phyloP scores from a whole-genome alignment of 768 basidiomycete genomes.

The Macrolepiota fuliginosa region DNA sequence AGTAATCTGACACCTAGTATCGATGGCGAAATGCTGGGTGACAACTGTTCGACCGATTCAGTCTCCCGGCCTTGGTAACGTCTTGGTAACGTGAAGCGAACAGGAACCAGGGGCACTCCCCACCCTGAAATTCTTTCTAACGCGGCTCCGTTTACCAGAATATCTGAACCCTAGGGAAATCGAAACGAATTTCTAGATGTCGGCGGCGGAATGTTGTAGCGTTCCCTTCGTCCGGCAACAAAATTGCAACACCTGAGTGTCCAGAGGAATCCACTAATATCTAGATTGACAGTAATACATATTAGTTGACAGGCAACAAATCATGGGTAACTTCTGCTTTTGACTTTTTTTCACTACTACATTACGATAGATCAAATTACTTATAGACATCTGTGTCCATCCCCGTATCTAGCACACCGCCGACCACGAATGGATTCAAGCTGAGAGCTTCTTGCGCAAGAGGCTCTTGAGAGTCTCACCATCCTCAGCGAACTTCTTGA shows the following conservation, averaged over 20 bases:
- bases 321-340: neutral
- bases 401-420: neutral
- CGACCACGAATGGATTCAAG: conserved; percentile 25
- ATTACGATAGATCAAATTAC: neutral
- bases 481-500: conserved; percentile 97
- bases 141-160: neutral
- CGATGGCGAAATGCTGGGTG: too few species aligned
- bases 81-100: neutral
- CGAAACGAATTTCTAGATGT: neutral
- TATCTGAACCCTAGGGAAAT: neutral
- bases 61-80: too few species aligned
- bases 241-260: neutral
- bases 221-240: neutral
- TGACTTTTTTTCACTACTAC: neutral
- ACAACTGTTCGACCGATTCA: too few species aligned
- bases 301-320: neutral
- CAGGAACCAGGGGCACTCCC: neutral
- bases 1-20: neutral
- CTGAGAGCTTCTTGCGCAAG: conserved; percentile 67
- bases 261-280: neutral
- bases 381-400: neutral
- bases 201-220: neutral
- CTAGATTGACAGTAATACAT: conserved; percentile 3
- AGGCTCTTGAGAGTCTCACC: conserved; percentile 84
- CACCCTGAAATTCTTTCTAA: too few species aligned